phyloP scores from a whole-genome alignment of 805 yeast genomes.

The Hanseniaspora hatyaiensis region DNA sequence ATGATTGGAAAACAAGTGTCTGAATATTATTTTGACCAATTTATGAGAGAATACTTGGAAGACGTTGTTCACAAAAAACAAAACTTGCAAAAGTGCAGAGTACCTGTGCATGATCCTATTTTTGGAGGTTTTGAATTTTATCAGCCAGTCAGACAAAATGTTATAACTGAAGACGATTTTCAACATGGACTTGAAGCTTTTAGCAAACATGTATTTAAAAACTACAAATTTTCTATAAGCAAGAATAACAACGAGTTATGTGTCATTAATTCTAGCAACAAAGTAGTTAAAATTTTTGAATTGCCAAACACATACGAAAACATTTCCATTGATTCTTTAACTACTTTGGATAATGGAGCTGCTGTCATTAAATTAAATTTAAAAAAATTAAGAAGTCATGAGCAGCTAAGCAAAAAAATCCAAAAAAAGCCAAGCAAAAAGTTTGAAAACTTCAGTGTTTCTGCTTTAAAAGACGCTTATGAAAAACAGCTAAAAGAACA shows the following conservation, averaged over 20 bases:
- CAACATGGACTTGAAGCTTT: constrained; percentile 12
- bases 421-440: not conserved
- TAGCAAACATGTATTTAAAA: constrained; percentile 4
- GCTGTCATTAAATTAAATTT: constrained; percentile 6
- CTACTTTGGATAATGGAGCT: constrained; percentile 9
- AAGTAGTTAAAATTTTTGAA: constrained; percentile 14
- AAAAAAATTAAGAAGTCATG: not conserved
- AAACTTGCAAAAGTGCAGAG: too few relatives aligned
- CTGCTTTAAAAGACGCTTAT: constrained; percentile 2
- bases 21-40: not conserved
- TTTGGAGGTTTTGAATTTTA: not conserved
- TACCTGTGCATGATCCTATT: too few relatives aligned
- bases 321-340: constrained; percentile 8
- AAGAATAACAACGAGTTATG: constrained; percentile 4
- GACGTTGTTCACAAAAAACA: not conserved
- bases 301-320: constrained; percentile 10
- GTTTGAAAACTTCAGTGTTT: not conserved
- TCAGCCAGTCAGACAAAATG: not conserved
- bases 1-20: not conserved
- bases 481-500: not conserved
- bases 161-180: constrained; percentile 1
- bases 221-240: constrained; percentile 13
- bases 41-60: not conserved
- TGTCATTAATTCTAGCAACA: constrained; percentile 1
- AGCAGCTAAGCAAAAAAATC: not conserved